Base-by-base conservation (phyloP, 257 asterid species). In the Solanum sitiens region DNA sequence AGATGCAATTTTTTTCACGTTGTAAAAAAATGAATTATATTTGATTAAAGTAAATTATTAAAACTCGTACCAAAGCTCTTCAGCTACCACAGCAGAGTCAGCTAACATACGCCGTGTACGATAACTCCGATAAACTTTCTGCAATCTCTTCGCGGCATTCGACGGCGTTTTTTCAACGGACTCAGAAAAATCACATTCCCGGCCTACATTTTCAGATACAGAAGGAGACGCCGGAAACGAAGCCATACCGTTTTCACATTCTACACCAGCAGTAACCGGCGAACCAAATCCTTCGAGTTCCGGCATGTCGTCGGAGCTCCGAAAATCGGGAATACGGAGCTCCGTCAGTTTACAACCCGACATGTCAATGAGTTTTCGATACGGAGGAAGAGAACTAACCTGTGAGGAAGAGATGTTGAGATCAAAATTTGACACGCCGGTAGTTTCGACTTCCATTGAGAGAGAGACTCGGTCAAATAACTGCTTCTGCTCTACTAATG, bases 101-200 rank as follows among this genome's bases (percentile, higher is more conserved):
- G 99, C 99, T 90, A 95, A 90, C 99, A 94, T 97, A 90, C 99
- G 98, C 77, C 98, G 94, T 2, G 99, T 97, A 70, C 99, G 98
- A 83, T 97, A 96, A 83, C 99, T 89, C 89, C 99, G 91, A 77
- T 97, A 97, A 74, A 91, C 98, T 94, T 97, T 97, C 95, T 97
- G 99, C 86, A 97, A 86, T 89, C 87, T 93, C 98, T 91, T 97
- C 37, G 98, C 99, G 33, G 99, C 98, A 86, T 50, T 84, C 61
- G 89, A 89, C 37, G 86, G 87, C 79, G 23, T 68, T 21, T 30
- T 68, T 68, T 6, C 39, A 30, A 6, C 23, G 18, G 30, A 68
- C 30, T 21, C 86, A 30, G 79, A 37, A 32, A 30, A 92, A 83
- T 86, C 91, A 86, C 75, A 65, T 67, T 79, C 94, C 15, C 72